These are phyloP conservation scores for Eutrema heterophyllum DNA, from an alignment of 345 rosid species.

Conservation along the genomic window DNA sequence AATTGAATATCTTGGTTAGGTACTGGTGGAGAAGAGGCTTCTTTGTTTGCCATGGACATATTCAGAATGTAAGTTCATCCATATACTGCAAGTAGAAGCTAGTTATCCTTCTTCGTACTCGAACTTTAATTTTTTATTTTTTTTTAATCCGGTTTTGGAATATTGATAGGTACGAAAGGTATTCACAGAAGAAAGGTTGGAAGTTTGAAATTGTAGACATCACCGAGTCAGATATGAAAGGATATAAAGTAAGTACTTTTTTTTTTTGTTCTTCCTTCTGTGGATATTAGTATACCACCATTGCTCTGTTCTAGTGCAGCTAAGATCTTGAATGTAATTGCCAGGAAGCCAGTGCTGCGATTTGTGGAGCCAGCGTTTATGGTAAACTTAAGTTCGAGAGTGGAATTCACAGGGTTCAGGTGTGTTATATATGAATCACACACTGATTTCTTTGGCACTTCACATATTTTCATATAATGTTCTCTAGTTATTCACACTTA, in stretches of 20 bases:
- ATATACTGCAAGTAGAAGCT: background rate
- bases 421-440: constrained; percentile 13
- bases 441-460: background rate
- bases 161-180: constrained; percentile 77
- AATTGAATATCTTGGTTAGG: constrained; percentile 34
- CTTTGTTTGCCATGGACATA: constrained; percentile 90
- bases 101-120: background rate
- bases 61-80: constrained; percentile 66
- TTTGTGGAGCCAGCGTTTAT: constrained; percentile 70
- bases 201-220: constrained; percentile 76
- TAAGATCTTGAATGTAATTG: constrained; percentile 22
- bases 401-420: constrained; percentile 99
- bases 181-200: constrained; percentile 88
- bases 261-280: background rate
- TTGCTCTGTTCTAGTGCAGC: constrained; percentile 9
- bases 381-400: constrained; percentile 98
- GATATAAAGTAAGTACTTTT: constrained; percentile 58
- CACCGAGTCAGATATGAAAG: constrained; percentile 81
- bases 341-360: constrained; percentile 96
- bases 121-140: background rate
- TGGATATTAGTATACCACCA: background rate
- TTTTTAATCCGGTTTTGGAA: background rate
- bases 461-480: background rate
- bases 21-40: constrained; percentile 97
- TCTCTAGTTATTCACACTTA: constrained; percentile 18